These are phyloP conservation scores for Narthecium ossifragum DNA, from an alignment of 106 monocot species.

Conservation along the genomic window DNA sequence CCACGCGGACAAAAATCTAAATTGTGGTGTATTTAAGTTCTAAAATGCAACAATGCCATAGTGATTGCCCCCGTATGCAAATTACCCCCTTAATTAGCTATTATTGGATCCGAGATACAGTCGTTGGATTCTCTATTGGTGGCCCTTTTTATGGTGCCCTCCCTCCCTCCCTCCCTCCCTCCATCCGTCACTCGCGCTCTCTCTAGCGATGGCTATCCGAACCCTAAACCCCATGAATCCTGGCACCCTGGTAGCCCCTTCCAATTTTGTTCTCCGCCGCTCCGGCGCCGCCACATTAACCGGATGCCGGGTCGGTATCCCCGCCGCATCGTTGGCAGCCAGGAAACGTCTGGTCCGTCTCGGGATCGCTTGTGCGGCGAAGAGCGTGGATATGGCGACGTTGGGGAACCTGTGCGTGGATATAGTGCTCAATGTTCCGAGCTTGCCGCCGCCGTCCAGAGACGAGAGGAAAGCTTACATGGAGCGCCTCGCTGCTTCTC, in stretches of 20 bases:
- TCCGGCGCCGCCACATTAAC: not conserved
- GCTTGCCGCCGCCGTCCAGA: conserved; percentile 41
- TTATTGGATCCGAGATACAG: too few relatives aligned
- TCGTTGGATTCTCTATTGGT: too few relatives aligned
- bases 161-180: not conserved
- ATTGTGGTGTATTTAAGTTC: too few relatives aligned
- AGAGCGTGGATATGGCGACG: conserved; percentile 64
- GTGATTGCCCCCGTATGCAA: too few relatives aligned
- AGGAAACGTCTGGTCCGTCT: too few relatives aligned
- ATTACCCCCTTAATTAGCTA: too few relatives aligned
- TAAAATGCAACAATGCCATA: too few relatives aligned
- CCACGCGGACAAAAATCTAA: too few relatives aligned
- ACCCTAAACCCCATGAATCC: conserved; percentile 11
- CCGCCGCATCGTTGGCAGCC: too few relatives aligned
- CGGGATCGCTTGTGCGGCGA: not conserved
- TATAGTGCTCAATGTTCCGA: conserved; percentile 72
- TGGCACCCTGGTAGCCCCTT: not conserved
- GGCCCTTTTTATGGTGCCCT: too few relatives aligned
- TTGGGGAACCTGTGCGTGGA: conserved; percentile 92
- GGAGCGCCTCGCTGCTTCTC: conserved; percentile 64
- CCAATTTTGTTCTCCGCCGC: not conserved
- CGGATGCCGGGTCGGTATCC: not conserved
- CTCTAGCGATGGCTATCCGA: conserved; percentile 9
- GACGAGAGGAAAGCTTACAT: conserved; percentile 63
- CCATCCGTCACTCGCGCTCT: not conserved